These are phyloP conservation scores for Fraxinus anomala DNA, from an alignment of 257 asterid species.

Conservation along the genomic window DNA sequence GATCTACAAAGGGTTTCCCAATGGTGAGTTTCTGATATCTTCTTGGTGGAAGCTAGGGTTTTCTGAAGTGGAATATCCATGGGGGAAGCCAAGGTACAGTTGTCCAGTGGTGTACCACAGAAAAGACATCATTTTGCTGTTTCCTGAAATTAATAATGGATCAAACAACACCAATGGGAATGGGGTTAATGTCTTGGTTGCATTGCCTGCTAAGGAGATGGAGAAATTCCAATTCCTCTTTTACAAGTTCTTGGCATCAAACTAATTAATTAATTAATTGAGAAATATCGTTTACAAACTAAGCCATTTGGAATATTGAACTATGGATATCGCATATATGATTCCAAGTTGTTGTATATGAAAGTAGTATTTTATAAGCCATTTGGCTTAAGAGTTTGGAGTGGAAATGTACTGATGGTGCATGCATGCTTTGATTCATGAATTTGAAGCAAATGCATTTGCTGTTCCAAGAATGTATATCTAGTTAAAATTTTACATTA, in stretches of 20 bases:
- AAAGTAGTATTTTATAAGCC: neutral
- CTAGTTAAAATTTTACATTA: neutral
- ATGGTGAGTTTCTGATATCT: constrained; percentile 78
- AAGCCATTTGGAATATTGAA: neutral
- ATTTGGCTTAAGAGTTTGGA: neutral
- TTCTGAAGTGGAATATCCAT: constrained; percentile 67
- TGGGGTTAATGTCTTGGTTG: constrained; percentile 80
- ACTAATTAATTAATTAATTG: neutral
- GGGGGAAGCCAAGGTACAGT: constrained; percentile 84
- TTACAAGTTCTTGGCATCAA: constrained; percentile 29
- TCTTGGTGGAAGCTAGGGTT: constrained; percentile 97
- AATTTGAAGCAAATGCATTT: neutral
- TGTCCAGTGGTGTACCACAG: constrained; percentile 79
- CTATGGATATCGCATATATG: neutral
- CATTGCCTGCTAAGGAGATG: constrained; percentile 75
- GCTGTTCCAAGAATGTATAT: neutral
- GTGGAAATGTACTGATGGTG: no score
- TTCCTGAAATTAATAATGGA: constrained; percentile 62
- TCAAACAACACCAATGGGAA: constrained; percentile 13
- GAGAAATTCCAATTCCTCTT: constrained; percentile 53
- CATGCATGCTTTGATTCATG: neutral
- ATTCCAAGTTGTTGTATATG: neutral
- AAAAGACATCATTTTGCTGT: constrained; percentile 68
- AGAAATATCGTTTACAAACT: neutral
- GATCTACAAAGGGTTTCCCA: constrained; percentile 75